These are phyloP conservation scores for Rhynchospora pubera DNA, from an alignment of 176 grass and related monocot genomes.

Conservation along the genomic window DNA sequence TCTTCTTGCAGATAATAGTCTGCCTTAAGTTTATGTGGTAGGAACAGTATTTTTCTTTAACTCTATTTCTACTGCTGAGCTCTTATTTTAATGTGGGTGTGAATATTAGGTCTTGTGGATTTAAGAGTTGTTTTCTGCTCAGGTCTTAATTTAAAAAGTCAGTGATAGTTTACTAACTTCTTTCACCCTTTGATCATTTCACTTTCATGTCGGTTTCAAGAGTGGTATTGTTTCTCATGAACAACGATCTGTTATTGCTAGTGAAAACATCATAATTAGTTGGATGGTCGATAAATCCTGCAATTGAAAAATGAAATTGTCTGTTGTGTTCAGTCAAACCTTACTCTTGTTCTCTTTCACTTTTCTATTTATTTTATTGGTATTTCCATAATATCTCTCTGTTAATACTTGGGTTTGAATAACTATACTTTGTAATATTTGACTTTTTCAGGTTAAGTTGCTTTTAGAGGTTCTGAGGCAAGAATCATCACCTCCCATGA, in stretches of 20 bases:
- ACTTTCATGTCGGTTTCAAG: too few species aligned
- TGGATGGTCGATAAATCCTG: not conserved
- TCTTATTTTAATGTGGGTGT: not conserved
- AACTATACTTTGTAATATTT: slow-evolving; percentile 10
- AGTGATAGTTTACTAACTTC: not conserved
- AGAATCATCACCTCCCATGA: slow-evolving; percentile 40
- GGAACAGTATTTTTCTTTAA: not conserved
- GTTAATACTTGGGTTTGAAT: not conserved
- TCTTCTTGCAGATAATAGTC: not conserved
- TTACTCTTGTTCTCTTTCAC: not conserved
- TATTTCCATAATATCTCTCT: not conserved
- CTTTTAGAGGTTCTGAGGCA: slow-evolving; percentile 47
- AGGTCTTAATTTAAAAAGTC: not conserved
- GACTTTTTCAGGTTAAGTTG: slow-evolving; percentile 56
- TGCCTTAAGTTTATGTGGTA: not conserved
- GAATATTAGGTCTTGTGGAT: not conserved
- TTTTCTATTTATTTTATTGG: not conserved
- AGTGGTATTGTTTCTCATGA: too few species aligned
- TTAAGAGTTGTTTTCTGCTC: not conserved
- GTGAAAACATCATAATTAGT: not conserved
- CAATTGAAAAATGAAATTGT: not conserved
- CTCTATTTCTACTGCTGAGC: not conserved
- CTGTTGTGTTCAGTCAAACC: not conserved
- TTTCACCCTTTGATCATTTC: too few species aligned
- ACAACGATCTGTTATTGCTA: not conserved